Conservation (phyloP, 495 filamentous ascomycete genomes). For the Daldinia bambusicola region DNA sequence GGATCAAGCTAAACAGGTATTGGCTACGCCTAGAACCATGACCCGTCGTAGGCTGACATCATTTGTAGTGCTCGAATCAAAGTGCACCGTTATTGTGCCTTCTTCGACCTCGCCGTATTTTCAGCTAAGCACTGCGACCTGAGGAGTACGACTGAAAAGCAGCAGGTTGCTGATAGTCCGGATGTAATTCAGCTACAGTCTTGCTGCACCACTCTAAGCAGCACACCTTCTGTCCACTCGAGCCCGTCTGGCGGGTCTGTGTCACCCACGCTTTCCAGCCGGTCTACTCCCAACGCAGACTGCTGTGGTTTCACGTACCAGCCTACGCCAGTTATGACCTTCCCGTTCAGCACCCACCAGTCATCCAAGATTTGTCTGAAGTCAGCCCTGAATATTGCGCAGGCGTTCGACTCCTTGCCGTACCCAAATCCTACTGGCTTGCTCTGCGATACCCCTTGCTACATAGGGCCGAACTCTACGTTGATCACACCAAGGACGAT, state of each 20-base stretch:
- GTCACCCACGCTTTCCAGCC: constrained; percentile 47
- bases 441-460: constrained; percentile 46
- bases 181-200: constrained; percentile 43
- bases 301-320: constrained; percentile 49
- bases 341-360: constrained; percentile 64
- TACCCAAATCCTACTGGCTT: constrained; percentile 57
- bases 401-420: constrained; percentile 62
- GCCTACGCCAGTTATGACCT: constrained; percentile 50
- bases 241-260: constrained; percentile 53
- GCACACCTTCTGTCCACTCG: constrained; percentile 48
- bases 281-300: constrained; percentile 54
- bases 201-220: constrained; percentile 44
- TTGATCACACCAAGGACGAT: constrained; percentile 63
- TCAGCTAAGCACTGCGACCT: constrained; percentile 68
- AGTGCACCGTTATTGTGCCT: constrained; percentile 68
- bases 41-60: constrained; percentile 21
- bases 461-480: constrained; percentile 43
- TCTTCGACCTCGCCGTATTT: constrained; percentile 69
- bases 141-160: constrained; percentile 51
- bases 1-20: constrained; percentile 69
- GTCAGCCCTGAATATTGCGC: constrained; percentile 62
- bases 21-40: neutral
- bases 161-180: constrained; percentile 28
- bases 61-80: constrained; percentile 67
- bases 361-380: constrained; percentile 66